Conservation (phyloP, 139 green algal species). For the Tetraselmis chui region DNA sequence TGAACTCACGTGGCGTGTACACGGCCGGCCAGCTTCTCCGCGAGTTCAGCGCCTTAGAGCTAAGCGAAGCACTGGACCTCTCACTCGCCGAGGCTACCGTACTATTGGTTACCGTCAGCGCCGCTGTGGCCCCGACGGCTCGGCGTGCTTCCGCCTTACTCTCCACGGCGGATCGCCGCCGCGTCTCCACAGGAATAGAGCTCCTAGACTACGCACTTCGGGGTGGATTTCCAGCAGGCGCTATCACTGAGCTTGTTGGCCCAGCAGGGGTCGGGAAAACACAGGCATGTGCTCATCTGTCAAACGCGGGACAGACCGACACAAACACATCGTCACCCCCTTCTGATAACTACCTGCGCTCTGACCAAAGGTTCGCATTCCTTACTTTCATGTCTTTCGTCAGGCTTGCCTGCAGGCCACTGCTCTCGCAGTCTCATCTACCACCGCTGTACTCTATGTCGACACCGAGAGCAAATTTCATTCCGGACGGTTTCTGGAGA, state of each 20-base stretch:
- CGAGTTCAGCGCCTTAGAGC: background rate
- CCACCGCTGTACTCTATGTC: background rate
- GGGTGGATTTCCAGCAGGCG: constrained; percentile 2
- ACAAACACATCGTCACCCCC: too few species aligned
- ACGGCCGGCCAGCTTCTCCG: background rate
- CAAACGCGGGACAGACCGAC: too few species aligned
- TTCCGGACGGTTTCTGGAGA: background rate
- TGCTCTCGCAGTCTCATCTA: background rate
- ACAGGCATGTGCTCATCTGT: constrained; percentile 9
- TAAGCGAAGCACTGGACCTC: background rate
- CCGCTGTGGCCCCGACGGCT: background rate
- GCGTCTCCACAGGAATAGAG: background rate
- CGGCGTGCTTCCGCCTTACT: background rate
- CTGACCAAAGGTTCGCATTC: too few species aligned
- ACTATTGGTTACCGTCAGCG: background rate
- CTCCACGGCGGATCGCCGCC: background rate
- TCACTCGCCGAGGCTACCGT: background rate
- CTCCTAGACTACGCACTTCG: constrained; percentile 8
- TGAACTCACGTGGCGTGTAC: background rate
- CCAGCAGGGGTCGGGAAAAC: constrained; percentile 14
- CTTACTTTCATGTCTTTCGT: too few species aligned
- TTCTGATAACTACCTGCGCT: too few species aligned
- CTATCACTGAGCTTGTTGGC: constrained; percentile 15
- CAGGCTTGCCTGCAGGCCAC: background rate
- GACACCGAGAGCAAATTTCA: background rate